A percentile compares a stretch with the other conserved stretches of the same genome.
Evolutionary conservation across 768 basidiomycete species (phyloP).

Genomic region (Russula earlei): DNA sequence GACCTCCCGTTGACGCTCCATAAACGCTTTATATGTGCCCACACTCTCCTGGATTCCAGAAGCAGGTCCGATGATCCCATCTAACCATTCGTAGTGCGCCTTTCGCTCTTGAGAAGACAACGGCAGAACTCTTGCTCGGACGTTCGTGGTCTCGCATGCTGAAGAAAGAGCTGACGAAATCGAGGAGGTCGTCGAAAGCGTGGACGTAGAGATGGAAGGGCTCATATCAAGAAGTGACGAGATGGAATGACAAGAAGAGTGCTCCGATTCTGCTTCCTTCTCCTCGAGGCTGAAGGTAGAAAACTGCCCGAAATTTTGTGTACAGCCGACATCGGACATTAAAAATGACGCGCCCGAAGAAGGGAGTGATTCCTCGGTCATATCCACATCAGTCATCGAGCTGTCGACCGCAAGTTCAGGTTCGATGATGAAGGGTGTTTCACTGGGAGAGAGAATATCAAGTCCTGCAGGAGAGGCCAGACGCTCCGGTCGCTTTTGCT

Average conservation of each 20-base stretch:
- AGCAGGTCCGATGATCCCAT: conserved; percentile 38
- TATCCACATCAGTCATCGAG: neutral
- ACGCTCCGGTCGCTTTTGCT: neutral
- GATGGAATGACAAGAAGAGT: conserved; percentile 4
- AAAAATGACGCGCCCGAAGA: neutral
- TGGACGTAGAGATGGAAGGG: conserved; percentile 2
- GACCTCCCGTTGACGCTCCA: conserved; percentile 38
- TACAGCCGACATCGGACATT: neutral
- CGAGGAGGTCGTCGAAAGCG: conserved; percentile 6
- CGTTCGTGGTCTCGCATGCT: conserved; percentile 10
- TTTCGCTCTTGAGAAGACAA: conserved; percentile 33
- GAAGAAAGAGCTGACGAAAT: conserved; percentile 3
- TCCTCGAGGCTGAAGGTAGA: neutral
- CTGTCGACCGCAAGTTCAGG: conserved; percentile 1
- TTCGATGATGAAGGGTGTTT: neutral
- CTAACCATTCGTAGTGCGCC: conserved; percentile 43
- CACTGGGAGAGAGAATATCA: neutral
- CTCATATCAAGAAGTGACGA: conserved; percentile 21
- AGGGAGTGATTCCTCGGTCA: neutral
- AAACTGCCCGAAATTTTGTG: conserved; percentile 5
- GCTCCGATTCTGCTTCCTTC: neutral
- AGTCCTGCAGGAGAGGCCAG: neutral
- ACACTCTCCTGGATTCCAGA: conserved; percentile 40
- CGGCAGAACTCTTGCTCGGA: neutral
- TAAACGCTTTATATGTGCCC: conserved; percentile 43